A percentile compares a stretch with the other conserved stretches of the same genome.
Evolutionary conservation across 139 green algal genomes (phyloP).

Genomic region (Eudorina sp.): DNA sequence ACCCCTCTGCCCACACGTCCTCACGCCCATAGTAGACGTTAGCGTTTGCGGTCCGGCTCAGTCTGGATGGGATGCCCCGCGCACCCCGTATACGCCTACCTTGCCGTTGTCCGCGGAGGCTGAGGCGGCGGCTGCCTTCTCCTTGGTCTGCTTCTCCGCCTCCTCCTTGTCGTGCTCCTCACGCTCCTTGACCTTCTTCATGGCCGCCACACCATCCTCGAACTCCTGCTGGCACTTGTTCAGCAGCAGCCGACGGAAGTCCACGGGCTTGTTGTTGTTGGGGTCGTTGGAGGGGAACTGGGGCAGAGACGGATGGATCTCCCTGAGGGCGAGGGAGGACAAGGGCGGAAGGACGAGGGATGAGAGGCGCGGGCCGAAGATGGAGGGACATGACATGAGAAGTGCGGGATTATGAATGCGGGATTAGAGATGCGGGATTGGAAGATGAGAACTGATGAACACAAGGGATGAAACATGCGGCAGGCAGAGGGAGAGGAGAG

Average conservation of each 20-base stretch:
- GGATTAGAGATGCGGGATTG: too few species aligned
- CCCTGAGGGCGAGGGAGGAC: slow-evolving; percentile 32
- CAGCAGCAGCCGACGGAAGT: slow-evolving; percentile 92
- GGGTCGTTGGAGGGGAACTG: slow-evolving; percentile 5
- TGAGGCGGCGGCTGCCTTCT: slow-evolving; percentile 53
- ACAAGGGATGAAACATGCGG: too few species aligned
- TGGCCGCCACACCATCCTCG: slow-evolving; percentile 49
- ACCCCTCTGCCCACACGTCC: too few species aligned
- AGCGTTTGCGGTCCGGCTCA: too few species aligned
- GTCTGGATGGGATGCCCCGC: too few species aligned
- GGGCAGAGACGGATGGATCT: slow-evolving; percentile 45
- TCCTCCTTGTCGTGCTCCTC: slow-evolving; percentile 68
- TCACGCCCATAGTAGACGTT: too few species aligned
- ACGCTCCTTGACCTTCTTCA: slow-evolving; percentile 73
- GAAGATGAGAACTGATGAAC: too few species aligned
- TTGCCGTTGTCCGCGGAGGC: slow-evolving; percentile 33
- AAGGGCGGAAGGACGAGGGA: too few species aligned
- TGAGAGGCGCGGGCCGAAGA: too few species aligned
- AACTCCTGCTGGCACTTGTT: slow-evolving; percentile 97
- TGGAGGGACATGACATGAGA: too few species aligned
- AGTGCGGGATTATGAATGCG: too few species aligned
- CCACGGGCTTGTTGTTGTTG: slow-evolving; percentile 56
- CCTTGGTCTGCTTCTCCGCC: slow-evolving; percentile 47
- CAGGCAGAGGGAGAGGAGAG: too few species aligned
- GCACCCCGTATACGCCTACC: not conserved